Base-by-base conservation (phyloP, 139 green algal species). In the Ettlia oleoabundans region DNA sequence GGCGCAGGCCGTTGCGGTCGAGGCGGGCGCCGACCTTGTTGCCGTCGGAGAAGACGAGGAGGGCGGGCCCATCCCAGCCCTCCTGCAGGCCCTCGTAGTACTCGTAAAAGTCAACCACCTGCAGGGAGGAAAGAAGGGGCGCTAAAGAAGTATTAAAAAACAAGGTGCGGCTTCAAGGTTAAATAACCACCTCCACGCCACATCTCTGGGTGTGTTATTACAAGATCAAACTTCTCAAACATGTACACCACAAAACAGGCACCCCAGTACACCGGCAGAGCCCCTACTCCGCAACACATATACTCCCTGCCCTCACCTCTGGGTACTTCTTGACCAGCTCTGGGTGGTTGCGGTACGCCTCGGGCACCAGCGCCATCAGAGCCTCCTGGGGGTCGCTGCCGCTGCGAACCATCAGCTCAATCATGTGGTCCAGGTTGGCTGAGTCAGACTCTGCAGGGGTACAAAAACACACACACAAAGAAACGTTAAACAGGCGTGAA, bases 31-130 rank as follows among this genome's bases (percentile, higher is more conserved):
- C 96, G 43, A 99, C 89, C 67, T 92, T 92, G 76, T 93, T 92
- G 77, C 96, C 96, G 78, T 99, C 96, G 41, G 86, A 94, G 90
- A 99, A 99, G 35, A 99, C 96, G 35, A 99, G 91, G 69, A 99
- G 95, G 4, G 97, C 97, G 47, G 97, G 97, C 41, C 97, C 97
- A 81, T 99, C 97, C 97, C 97, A 99, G 67, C 96, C 96, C 90
- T 99, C 97, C 89, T 99, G 97, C 82, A 99, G 91, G 47, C 96
- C 96, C 88, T 98, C 95, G 72, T 93, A 99, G 89, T 95, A 99
- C 90, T 98, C 93, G 81, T 99, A 98, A 63, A 98, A 97, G 86
- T 95, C 91, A 0, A 93, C 87, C 5, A 95, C 91, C 72, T 79
- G 72, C 22, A 13, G 72, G 4, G 4, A 22, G 70, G 43, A 4